Percentiles rank a stretch among this genome's conserved stretches.
Conservation (phyloP, 805 yeast genomes). For the Millerozyma miso region DNA sequence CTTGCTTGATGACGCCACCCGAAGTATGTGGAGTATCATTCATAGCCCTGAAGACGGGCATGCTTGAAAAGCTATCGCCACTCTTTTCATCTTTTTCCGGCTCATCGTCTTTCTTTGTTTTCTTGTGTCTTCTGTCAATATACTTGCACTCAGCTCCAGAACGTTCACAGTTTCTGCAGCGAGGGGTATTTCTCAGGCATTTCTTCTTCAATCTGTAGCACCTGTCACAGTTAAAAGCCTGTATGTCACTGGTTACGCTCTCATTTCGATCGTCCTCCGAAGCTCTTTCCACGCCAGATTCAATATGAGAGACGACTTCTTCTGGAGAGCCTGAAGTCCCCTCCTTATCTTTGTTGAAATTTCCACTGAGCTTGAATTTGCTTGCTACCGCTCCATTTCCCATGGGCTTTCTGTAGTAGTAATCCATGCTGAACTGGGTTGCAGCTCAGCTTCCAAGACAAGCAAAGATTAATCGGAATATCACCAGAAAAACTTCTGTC, state of each 20-base stretch:
- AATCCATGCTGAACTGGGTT: slow-evolving; percentile 22
- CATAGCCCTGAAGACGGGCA: neutral
- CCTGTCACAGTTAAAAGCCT: slow-evolving; percentile 34
- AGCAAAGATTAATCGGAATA: too few relatives aligned
- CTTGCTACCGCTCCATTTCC: slow-evolving; percentile 36
- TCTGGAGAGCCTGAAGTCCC: neutral
- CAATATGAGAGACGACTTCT: neutral
- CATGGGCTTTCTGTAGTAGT: slow-evolving; percentile 33
- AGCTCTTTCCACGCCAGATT: neutral
- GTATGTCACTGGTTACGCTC: slow-evolving; percentile 18
- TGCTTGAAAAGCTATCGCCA: slow-evolving; percentile 3
- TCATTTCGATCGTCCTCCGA: slow-evolving; percentile 7
- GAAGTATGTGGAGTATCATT: neutral
- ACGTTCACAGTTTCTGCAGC: slow-evolving; percentile 33
- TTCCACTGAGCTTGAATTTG: slow-evolving; percentile 23
- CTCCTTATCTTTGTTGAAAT: slow-evolving; percentile 1
- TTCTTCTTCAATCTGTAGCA: slow-evolving; percentile 42
- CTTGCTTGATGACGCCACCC: neutral
- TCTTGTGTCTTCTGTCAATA: slow-evolving; percentile 26
- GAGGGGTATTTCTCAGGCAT: slow-evolving; percentile 36
- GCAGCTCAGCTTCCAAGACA: too few relatives aligned
- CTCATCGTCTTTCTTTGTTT: slow-evolving; percentile 13
- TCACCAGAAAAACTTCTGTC: too few relatives aligned
- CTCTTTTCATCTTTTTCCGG: slow-evolving; percentile 2
- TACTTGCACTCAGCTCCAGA: slow-evolving; percentile 36